These are phyloP conservation scores for Sistotremastrum suecicum DNA, from an alignment of 768 basidiomycete genomes.

Conservation along the genomic window DNA sequence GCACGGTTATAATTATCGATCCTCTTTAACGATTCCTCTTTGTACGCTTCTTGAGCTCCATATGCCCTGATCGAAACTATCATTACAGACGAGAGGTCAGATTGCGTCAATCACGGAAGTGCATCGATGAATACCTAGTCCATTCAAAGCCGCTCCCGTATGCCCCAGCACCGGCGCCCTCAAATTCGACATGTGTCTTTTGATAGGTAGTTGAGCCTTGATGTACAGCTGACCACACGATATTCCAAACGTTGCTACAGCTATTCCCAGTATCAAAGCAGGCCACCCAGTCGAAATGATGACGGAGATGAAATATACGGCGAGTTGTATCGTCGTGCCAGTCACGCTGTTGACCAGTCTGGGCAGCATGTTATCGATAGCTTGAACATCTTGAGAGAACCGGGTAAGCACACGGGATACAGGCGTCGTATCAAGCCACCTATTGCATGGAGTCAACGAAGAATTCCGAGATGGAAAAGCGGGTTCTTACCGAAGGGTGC, in stretches of 20 bases:
- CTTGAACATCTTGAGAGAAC: constrained; percentile 18
- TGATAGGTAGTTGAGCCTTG: constrained; percentile 22
- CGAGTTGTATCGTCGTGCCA: not conserved
- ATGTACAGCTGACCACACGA: constrained; percentile 22
- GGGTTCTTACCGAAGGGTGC: constrained; percentile 9
- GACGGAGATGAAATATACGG: not conserved
- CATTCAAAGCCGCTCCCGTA: constrained; percentile 38
- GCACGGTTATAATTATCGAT: constrained; percentile 18
- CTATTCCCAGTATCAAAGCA: constrained; percentile 5
- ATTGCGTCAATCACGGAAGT: not conserved
- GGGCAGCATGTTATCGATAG: constrained; percentile 10
- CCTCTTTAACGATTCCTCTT: constrained; percentile 12
- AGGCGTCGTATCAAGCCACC: constrained; percentile 24
- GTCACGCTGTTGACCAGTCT: not conserved
- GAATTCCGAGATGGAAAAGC: not conserved
- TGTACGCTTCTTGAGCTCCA: constrained; percentile 19
- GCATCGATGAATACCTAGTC: constrained; percentile 20
- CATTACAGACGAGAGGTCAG: not conserved
- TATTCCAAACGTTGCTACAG: constrained; percentile 13
- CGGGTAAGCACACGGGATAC: constrained; percentile 19
- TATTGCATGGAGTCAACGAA: not conserved
- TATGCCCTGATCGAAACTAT: constrained; percentile 23
- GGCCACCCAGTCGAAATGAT: not conserved
- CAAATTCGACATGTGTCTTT: constrained; percentile 21
- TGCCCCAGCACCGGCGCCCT: constrained; percentile 17